phyloP scores from a whole-genome alignment of 2,329 filamentous ascomycete genomes.

The Periconia macrospinosa region DNA sequence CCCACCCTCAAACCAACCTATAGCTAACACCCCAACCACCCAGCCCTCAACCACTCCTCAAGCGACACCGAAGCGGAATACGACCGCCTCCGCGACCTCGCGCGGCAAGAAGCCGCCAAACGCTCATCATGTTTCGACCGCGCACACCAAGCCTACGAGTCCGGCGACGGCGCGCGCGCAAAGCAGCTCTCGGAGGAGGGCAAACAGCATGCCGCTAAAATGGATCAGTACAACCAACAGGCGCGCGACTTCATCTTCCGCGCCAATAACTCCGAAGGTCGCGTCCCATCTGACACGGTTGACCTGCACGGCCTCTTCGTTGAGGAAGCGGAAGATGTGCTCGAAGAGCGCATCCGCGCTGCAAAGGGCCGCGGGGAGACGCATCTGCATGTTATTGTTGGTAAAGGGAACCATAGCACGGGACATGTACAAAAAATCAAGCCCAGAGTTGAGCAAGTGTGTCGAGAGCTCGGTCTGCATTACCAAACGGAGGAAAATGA shows the following conservation, averaged over 20 bases:
- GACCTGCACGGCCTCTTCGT: slow-evolving; percentile 95
- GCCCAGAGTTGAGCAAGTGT: slow-evolving; percentile 88
- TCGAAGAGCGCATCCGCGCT: slow-evolving; percentile 81
- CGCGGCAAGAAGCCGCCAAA: slow-evolving; percentile 77
- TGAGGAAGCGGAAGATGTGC: slow-evolving; percentile 89
- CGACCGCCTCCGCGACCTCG: slow-evolving; percentile 83
- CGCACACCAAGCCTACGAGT: slow-evolving; percentile 73
- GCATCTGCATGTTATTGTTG: slow-evolving; percentile 93
- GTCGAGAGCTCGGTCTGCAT: slow-evolving; percentile 77
- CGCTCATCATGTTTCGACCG: slow-evolving; percentile 74
- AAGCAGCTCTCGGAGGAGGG: slow-evolving; percentile 83
- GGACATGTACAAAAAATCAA: slow-evolving; percentile 91
- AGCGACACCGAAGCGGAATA: slow-evolving; percentile 73
- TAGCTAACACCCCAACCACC: neutral
- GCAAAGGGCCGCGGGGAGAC: slow-evolving; percentile 73
- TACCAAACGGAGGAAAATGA: slow-evolving; percentile 87
- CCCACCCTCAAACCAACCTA: neutral
- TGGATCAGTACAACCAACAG: slow-evolving; percentile 88
- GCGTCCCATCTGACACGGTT: slow-evolving; percentile 78
- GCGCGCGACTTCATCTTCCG: slow-evolving; percentile 94
- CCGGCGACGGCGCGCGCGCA: slow-evolving; percentile 80
- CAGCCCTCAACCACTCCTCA: slow-evolving; percentile 41
- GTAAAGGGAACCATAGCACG: slow-evolving; percentile 85
- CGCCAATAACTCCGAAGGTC: slow-evolving; percentile 81
- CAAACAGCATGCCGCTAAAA: slow-evolving; percentile 79